Evolutionary conservation across 257 asterid species (phyloP), one percentile per base, ranked within the genome.

Genomic region (Haberlea rhodopensis): DNA sequence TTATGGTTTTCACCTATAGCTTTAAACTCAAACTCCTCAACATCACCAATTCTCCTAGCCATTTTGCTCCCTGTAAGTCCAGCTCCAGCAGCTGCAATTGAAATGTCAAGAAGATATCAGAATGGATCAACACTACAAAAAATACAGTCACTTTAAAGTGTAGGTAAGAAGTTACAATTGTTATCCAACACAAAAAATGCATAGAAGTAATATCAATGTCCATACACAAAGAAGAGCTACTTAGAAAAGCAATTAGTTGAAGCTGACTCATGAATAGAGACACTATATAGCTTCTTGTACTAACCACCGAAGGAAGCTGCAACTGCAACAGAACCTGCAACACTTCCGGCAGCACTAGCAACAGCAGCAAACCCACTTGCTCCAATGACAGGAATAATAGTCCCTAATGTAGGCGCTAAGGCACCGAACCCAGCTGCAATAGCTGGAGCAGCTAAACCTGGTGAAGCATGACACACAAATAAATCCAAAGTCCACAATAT

Each of bases 381-480:
- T 76, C 97, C 97, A 65, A 94, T 87, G 57, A 83, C 87, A 57
- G 99, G 99, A 69, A 94, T 75, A 29, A 94, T 73, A 66, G 96
- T 66, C 55, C 99, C 97, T 66, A 94, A 74, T 5, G 95, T 84
- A 66, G 99, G 99, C 13, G 95, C 97, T 76, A 94, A 70, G 21
- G 99, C 97, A 78, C 94, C 63, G 22, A 94, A 85, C 18, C 99
- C 94, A 15, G 99, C 94, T 71, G 99, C 97, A 67, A 94, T 86
- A 71, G 99, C 99, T 49, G 99, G 99, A 61, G 97, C 97, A 72
- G 99, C 99, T 78, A 94, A 85, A 74, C 99, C 79, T 75, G 73
- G 71, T 62, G 56, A 67, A 53, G 34, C 55, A 46, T 57, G 48
- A 34, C 45, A 62, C 20, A 25, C 32, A 70, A 64, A 52, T 29